phyloP scores from a whole-genome alignment of 1,139 yeast genomes.

The Schwanniomyces etchellsii region DNA sequence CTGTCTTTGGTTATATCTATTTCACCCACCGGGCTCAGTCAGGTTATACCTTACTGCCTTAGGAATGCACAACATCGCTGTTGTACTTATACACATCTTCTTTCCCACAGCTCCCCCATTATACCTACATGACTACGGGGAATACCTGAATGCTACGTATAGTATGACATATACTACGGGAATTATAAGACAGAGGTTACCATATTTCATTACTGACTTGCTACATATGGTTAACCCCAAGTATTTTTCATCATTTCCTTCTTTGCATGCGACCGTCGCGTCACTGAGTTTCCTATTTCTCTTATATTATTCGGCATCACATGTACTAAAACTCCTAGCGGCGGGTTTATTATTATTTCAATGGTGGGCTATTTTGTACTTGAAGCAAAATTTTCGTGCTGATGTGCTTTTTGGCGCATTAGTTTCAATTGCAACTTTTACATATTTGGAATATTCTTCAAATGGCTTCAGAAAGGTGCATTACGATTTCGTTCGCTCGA shows the following conservation, averaged over 20 bases:
- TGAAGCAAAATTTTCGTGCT: constrained; percentile 14
- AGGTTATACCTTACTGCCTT: not conserved
- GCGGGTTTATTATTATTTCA: constrained; percentile 9
- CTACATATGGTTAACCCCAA: constrained; percentile 13
- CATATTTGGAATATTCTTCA: not conserved
- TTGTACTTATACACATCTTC: not conserved
- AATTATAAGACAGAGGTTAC: not conserved
- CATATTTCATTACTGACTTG: constrained; percentile 3
- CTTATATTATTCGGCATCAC: constrained; percentile 10
- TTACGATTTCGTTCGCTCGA: too few species aligned
- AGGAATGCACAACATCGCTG: not conserved
- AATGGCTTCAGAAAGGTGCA: not conserved
- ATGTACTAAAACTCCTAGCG: constrained; percentile 7
- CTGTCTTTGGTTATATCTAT: not conserved
- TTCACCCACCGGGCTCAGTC: not conserved
- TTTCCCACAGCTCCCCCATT: not conserved
- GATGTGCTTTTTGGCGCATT: constrained; percentile 12
- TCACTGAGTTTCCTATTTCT: constrained; percentile 11
- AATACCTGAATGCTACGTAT: not conserved
- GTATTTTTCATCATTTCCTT: constrained; percentile 13
- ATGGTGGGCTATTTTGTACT: constrained; percentile 15
- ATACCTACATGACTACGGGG: not conserved
- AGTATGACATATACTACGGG: not conserved
- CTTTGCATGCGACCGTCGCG: constrained; percentile 12
- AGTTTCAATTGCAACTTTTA: not conserved